Evolutionary conservation across 169 alveolate species (phyloP).

Genomic region (Plasmodium reichenowi): DNA sequence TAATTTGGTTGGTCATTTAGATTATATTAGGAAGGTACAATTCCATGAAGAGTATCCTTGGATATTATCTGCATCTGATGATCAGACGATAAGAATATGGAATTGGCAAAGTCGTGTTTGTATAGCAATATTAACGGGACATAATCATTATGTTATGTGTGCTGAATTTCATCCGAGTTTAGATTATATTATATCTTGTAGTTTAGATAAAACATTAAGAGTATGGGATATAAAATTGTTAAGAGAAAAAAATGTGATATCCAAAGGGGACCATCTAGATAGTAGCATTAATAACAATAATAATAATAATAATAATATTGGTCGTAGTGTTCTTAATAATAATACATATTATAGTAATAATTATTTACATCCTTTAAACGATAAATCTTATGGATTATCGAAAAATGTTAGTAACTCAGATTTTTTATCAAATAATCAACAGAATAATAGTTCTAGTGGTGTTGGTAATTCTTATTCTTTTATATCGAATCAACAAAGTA

Average conservation of each 20-base stretch:
- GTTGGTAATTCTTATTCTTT: conserved; percentile 16
- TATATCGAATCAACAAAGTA: conserved; percentile 12
- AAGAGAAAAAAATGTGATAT: conserved; percentile 92
- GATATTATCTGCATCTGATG: conserved; percentile 96
- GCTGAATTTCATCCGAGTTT: conserved; percentile 95
- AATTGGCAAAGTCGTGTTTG: conserved; percentile 96
- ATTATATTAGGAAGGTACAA: conserved; percentile 96
- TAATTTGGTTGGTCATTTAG: conserved; percentile 95
- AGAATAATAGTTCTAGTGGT: background rate
- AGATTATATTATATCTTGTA: conserved; percentile 93
- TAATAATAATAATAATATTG: background rate
- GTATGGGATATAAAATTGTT: conserved; percentile 96
- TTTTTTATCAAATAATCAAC: background rate
- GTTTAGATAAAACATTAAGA: conserved; percentile 95
- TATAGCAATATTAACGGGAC: conserved; percentile 94
- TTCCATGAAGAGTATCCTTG: conserved; percentile 97
- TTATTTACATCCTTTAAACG: background rate
- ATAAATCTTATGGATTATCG: conserved; percentile 54
- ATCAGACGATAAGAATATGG: conserved; percentile 97
- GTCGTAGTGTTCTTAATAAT: background rate
- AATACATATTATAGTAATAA: too few relatives aligned
- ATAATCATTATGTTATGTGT: conserved; percentile 97
- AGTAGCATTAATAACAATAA: background rate
- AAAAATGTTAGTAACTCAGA: conserved; percentile 17
- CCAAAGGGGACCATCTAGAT: conserved; percentile 15